A percentile compares a stretch with the other conserved stretches of the same genome.
These are phyloP conservation scores for Boletus coccyginus DNA, from an alignment of 768 basidiomycete species.

Conservation along the genomic window DNA sequence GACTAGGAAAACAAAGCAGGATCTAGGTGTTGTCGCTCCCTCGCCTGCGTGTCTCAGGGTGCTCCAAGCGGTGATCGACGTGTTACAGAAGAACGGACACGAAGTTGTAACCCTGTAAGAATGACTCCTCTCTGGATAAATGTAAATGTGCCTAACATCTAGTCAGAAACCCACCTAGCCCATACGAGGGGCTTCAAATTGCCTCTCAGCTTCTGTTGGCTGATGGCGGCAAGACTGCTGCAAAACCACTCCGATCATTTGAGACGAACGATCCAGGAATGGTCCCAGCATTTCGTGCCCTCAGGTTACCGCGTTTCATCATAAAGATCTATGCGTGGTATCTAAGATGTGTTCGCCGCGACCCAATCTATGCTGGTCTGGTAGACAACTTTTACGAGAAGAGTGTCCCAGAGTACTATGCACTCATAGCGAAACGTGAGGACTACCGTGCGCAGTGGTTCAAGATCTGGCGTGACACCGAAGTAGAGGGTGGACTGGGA, in stretches of 20 bases:
- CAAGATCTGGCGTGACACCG: constrained; percentile 29
- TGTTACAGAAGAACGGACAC: constrained; percentile 46
- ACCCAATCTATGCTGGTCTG: constrained; percentile 52
- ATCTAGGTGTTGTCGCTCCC: constrained; percentile 52
- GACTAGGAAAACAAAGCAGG: neutral
- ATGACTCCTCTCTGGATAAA: neutral
- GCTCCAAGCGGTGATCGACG: constrained; percentile 43
- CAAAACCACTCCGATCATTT: constrained; percentile 33
- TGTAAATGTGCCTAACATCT: neutral
- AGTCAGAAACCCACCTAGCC: constrained; percentile 37
- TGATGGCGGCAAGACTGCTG: constrained; percentile 44
- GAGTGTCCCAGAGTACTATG: constrained; percentile 48
- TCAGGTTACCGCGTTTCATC: constrained; percentile 46
- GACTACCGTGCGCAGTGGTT: constrained; percentile 42
- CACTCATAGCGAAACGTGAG: constrained; percentile 45
- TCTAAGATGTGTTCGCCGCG: constrained; percentile 48
- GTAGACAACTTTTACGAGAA: constrained; percentile 49
- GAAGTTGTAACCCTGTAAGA: constrained; percentile 52
- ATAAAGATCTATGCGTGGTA: constrained; percentile 50
- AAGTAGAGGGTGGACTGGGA: constrained; percentile 25
- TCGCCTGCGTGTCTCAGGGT: constrained; percentile 62
- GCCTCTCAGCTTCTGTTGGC: constrained; percentile 52
- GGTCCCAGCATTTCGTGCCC: constrained; percentile 35
- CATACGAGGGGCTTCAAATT: constrained; percentile 50
- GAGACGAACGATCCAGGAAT: constrained; percentile 53